Evolutionary conservation across 495 filamentous ascomycete species (phyloP), one percentile per base, ranked within the genome.

Genomic region (Schizothecium vesticola): DNA sequence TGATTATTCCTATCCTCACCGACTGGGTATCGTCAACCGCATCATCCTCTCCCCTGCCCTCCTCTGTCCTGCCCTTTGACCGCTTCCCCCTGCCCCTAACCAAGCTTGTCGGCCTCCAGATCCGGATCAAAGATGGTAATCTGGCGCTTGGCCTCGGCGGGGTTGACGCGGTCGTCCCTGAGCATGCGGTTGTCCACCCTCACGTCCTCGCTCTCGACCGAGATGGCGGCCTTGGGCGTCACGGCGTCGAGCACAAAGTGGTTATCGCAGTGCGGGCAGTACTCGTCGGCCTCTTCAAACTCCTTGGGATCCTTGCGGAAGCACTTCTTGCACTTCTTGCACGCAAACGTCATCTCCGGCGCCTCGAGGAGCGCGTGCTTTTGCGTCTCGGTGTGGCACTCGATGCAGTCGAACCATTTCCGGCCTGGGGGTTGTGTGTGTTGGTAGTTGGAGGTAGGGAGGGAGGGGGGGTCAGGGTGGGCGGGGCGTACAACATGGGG

Each of bases 231-330:
- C 79, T 93, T 91, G 11, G 95, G 91, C 23, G 89, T 91, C 66
- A 90, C 75, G 25, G 95, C 95, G 21, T 97, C 94, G 67, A 98
- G 80, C 24, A 98, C 90, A 75, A 93, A 99, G 79, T 98, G 95
- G 79, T 99, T 99, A 78, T 99, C 95, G 83, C 95, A 99, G 81
- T 97, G 91, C n/a, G 95, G 96, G 81, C 95, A 98, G 82, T 96
- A 98, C 79, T 99, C 96, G 83, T 99, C 96, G 77, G 92, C 92
- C 71, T 97, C 96, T 73, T 99, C 95, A 75, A 97, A 97, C 76
- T 97, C 91, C 63, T 86, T 78, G 21, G 89, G 88, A 73, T 97
- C 91, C 81, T 98, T 99, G 59, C 95, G 90, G 85, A 99, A 99
- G 78, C 89, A 92, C 82, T 97, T 98, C 71, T 90, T 92, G 87